These are phyloP conservation scores for Syzygium oleosum DNA, from an alignment of 345 rosid genomes.

Conservation along the genomic window DNA sequence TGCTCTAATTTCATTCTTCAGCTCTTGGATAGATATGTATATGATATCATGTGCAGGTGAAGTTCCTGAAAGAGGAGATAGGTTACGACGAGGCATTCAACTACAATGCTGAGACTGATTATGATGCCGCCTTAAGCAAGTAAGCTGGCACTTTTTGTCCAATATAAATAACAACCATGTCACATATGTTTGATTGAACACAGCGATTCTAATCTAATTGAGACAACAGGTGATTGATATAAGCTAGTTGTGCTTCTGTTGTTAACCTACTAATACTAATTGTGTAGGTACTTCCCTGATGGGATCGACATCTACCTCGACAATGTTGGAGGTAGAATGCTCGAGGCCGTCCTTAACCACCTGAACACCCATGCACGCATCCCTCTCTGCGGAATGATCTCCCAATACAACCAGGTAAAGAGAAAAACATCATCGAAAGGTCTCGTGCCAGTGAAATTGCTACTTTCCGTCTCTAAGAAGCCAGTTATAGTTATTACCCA, in stretches of 20 bases:
- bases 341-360: constrained; percentile 47
- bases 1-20: neutral
- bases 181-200: neutral
- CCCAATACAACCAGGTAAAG: constrained; percentile 34
- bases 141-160: neutral
- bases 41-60: neutral
- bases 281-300: constrained; percentile 25
- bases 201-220: neutral
- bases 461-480: neutral
- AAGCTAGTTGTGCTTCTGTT: neutral
- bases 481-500: neutral
- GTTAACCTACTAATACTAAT: neutral
- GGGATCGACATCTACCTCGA: constrained; percentile 43
- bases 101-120: neutral
- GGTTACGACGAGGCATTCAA: neutral
- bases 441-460: neutral
- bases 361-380: constrained; percentile 25
- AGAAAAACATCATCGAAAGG: neutral
- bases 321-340: constrained; percentile 48
- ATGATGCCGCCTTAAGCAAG: constrained; percentile 3
- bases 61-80: neutral
- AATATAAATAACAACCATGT: neutral
- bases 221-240: neutral
- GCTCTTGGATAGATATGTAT: neutral
- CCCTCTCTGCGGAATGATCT: constrained; percentile 39